These are phyloP conservation scores for Alloascoidea africana DNA, from an alignment of 805 yeast genomes.

Conservation along the genomic window DNA sequence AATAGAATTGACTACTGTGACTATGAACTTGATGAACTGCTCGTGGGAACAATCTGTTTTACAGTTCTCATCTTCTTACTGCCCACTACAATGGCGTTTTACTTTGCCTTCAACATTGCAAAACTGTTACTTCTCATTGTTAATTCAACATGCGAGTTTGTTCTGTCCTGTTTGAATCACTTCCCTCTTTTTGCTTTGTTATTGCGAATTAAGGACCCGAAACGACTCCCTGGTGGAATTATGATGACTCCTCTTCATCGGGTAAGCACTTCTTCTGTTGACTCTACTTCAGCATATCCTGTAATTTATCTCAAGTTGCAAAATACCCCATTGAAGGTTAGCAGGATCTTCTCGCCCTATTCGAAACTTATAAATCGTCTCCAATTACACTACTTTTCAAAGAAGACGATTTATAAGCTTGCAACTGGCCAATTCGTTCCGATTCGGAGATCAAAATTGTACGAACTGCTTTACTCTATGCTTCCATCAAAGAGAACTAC, in stretches of 20 bases:
- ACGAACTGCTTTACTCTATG: constrained; percentile 35
- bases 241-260: constrained; percentile 8
- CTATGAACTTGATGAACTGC: constrained; percentile 73
- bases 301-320: constrained; percentile 16
- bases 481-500: constrained; percentile 27
- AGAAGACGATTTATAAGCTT: constrained; percentile 22
- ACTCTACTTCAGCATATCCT: constrained; percentile 4
- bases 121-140: constrained; percentile 34
- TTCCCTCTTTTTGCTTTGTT: constrained; percentile 77
- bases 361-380: constrained; percentile 23
- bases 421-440: constrained; percentile 30
- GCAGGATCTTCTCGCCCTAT: constrained; percentile 33
- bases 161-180: constrained; percentile 57
- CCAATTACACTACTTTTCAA: constrained; percentile 26
- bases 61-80: constrained; percentile 62
- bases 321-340: constrained; percentile 29
- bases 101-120: constrained; percentile 50
- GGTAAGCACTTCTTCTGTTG: constrained; percentile 4
- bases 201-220: constrained; percentile 66
- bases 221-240: constrained; percentile 51
- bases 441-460: constrained; percentile 28
- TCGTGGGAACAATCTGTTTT: constrained; percentile 80
- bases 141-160: constrained; percentile 38
- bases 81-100: constrained; percentile 84
- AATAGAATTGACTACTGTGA: constrained; percentile 75